Percentiles rank a stretch among this genome's conserved stretches.
These are phyloP conservation scores for Lachancea waltii DNA, from an alignment of 805 yeast species.

Conservation along the genomic window DNA sequence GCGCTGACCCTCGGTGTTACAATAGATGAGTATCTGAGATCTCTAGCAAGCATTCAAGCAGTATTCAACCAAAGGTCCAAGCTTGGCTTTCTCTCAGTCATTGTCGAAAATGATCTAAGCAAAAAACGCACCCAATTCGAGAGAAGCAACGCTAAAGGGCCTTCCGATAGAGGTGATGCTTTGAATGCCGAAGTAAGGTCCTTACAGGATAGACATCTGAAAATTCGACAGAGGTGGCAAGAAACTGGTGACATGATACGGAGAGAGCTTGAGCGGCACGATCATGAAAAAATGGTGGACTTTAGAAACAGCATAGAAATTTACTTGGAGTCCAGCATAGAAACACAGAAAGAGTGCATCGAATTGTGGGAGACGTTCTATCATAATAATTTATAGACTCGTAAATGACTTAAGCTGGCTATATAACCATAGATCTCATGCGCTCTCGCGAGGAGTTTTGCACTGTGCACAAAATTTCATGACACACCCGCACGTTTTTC, in stretches of 20 bases:
- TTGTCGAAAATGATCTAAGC: constrained; percentile 43
- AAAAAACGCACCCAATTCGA: constrained; percentile 44
- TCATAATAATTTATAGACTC: constrained; percentile 38
- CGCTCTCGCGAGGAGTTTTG: too few species aligned
- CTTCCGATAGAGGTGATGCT: constrained; percentile 54
- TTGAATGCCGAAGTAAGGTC: constrained; percentile 54
- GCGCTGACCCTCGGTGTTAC: constrained; percentile 80
- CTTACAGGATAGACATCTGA: constrained; percentile 46
- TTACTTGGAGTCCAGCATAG: constrained; percentile 83
- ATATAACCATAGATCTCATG: too few species aligned
- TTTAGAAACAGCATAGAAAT: constrained; percentile 87
- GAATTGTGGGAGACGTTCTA: constrained; percentile 88
- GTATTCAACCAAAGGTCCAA: constrained; percentile 71
- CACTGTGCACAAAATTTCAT: too few species aligned
- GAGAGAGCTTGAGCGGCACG: constrained; percentile 60
- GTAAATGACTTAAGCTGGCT: constrained; percentile 1
- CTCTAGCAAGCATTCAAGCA: constrained; percentile 65
- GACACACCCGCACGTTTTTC: constrained; percentile 8
- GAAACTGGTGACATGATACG: constrained; percentile 59
- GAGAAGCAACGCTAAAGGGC: constrained; percentile 37
- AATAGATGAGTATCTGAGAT: constrained; percentile 77
- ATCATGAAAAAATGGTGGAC: constrained; percentile 69
- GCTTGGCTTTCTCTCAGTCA: constrained; percentile 39
- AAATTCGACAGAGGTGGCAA: constrained; percentile 55
- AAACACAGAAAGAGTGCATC: constrained; percentile 85